Base-by-base conservation (phyloP, 768 basidiomycete species). In the Phylloporus sp. region DNA sequence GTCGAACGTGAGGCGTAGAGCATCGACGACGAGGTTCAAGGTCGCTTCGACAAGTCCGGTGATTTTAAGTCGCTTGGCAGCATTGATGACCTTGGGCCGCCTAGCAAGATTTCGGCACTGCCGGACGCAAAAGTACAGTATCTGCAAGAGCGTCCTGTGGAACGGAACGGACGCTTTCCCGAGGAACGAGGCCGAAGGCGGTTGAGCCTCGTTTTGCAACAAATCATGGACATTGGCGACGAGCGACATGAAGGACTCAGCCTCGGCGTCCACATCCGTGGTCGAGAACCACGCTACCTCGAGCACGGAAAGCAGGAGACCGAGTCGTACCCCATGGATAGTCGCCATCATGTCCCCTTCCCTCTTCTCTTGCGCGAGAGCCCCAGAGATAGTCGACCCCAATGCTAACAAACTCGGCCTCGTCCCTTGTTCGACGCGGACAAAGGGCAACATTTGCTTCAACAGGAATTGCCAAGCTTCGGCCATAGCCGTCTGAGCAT, bases 301-400 rank as follows among this genome's bases (percentile, higher is more conserved):
- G n/a, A 92, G 71, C 40, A 94, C 63, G 1, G 84, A 77, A 20
- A 91, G 73, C 3, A 96, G 71, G 3, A 95, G 72, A 4, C 79
- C 75, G 20, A 97, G 68, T 26, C 90, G 75, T 20, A 84, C 79
- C 3, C 79, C 77, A 53, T 97, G 91, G 14, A 93, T 81, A 1
- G 78, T 77, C 1, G 84, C 75, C 81, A 93, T 87, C 78, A 93
- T 86, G 48, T 91, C 85, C 0, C 93, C 93, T 5, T 71, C 73
- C 27, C 90, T 77, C 31, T 66, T 72, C 66, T 94, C 93, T 17
- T 63, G 63, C 0, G 86, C 78, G 23, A 92, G 77, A 36, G 76
- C 77, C 20, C 71, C 77, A 5, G 89, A 87, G 9, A 90, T 75
- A 0, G 78, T 74, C 1, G 80, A 74, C 0, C 81, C 82, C 24